Conservation (phyloP, 2,329 filamentous ascomycete species). For the Periconia sp. region DNA sequence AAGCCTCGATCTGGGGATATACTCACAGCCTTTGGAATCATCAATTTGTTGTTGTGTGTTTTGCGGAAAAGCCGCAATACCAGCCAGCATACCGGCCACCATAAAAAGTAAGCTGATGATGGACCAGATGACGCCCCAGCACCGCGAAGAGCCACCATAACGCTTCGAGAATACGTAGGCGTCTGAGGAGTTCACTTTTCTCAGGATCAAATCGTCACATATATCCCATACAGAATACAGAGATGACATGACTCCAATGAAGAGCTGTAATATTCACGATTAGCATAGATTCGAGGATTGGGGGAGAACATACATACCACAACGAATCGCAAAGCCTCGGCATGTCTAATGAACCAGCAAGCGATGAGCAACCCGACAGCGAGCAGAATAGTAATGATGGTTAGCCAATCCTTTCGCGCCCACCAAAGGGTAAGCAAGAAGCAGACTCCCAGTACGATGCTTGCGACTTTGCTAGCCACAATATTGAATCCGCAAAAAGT, state of each 20-base stretch:
- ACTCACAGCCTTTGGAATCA: slow-evolving; percentile 57
- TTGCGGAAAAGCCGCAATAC: slow-evolving; percentile 74
- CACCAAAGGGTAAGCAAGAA: slow-evolving; percentile 82
- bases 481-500: slow-evolving; percentile 83
- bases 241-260: slow-evolving; percentile 80
- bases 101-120: slow-evolving; percentile 72
- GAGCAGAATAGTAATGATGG: slow-evolving; percentile 68
- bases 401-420: slow-evolving; percentile 77
- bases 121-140: slow-evolving; percentile 80
- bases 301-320: slow-evolving; percentile 52
- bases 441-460: slow-evolving; percentile 70
- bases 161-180: slow-evolving; percentile 76
- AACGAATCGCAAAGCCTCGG: slow-evolving; percentile 71
- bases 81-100: slow-evolving; percentile 72
- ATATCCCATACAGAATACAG: slow-evolving; percentile 86
- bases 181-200: slow-evolving; percentile 79
- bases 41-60: slow-evolving; percentile 68
- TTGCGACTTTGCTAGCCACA: slow-evolving; percentile 77
- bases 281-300: not conserved
- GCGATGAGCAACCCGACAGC: slow-evolving; percentile 71
- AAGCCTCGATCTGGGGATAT: too few relatives aligned
- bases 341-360: slow-evolving; percentile 80
- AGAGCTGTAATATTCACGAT: slow-evolving; percentile 53
- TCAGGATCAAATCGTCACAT: slow-evolving; percentile 77
- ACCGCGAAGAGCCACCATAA: slow-evolving; percentile 77